Evolutionary conservation across 2,329 filamentous ascomycete genomes (phyloP), one percentile per base, ranked within the genome.

Genomic region (Proliferodiscus dingleyae): DNA sequence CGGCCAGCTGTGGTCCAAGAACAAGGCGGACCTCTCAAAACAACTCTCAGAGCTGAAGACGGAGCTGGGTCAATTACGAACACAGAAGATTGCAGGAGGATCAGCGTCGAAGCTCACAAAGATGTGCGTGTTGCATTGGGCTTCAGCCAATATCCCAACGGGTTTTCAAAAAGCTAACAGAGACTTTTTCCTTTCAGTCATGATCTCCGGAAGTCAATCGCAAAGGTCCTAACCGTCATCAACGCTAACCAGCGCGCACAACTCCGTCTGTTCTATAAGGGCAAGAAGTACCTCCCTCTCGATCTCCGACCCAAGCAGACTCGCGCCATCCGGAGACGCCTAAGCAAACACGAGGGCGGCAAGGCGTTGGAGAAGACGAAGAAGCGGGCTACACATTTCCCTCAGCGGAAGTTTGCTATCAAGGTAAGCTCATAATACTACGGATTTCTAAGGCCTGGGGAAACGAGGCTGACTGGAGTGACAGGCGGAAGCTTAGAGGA

Each of bases 121-220:
- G 81, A 96, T 96, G 90, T 96, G 82, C 74, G 86, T 73, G 45
- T 21, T 29, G 13, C 10, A n/a, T 33, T 13, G 21, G 22, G 23
- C 16, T 13, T 9, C 29, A 5, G 7, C 13, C 29, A 5, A 8
- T 5, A 32, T 7, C 9, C 29, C 29, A 9, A 10, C 5, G 29
- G 37, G 15, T 6, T 32, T 23, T 26, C 7, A 34, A 28, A 26
- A 10, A 43, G 19, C 45, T 47, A 29, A 47, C 45, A 42, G 15
- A 21, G 4, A 13, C 49, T 48, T 50, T 56, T 26, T 61, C 62
- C n/a, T n/a, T n/a, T n/a, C 65, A 96, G 90, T 77, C 89, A 95
- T 80, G 94, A 98, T 73, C 81, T 98, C 72, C 90, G 93, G 81
- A 98, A 98, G 83, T 95, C 90, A 61, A 96, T 98, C 75, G 94